Base-by-base conservation (phyloP, 345 rosid genomes). In the Arabidopsis arenosa region DNA sequence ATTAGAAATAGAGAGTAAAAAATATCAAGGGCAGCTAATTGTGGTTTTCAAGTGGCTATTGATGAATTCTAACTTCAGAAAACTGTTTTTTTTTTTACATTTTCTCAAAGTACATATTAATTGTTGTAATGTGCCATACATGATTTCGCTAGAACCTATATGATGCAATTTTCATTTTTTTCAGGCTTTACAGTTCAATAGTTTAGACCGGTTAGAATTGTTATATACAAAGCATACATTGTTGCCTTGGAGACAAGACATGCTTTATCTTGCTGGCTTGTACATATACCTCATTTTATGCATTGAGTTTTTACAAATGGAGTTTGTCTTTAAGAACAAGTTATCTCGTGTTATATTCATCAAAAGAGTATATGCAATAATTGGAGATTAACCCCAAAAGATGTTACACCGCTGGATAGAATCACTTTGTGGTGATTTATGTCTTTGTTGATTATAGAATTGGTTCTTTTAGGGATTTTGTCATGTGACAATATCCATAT, bases 401-500 rank as follows among this genome's bases (percentile, higher is more conserved):
- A 64, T 70, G 61, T 57, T 17, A 59, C 77, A 66, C 81, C 53
- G 77, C 81, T 78, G 69, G 61, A 72, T 60, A 59, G 41, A 78
- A 78, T 65, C 68, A 40, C 73, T 78, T 77, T 75, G 68, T 58
- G 53, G 62, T 58, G 44, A 66, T 66, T 68, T 68, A 56, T 51
- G 32, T 75, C 59, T 75, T 59, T 77, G 66, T 63, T 15, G 76
- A 67, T 39, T 64, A 9, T 70, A 63, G 33, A 77, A 63, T 77
- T 6, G 61, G 36, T 54, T 39, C 80, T 64, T 77, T 77, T 64
- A 6, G 55, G 62, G 80, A 77, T 71, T 57, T 56, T 71, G 72
- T 77, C 80, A 77, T 77, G 81, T 72, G 77, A 72, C 73, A 65
- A 17, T 78, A 78, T 78, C 63, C 77, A 58, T 66, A 48, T 17